Base-by-base conservation (phyloP, 148 eudicot genomes). In the Amaranthus cruentus region DNA sequence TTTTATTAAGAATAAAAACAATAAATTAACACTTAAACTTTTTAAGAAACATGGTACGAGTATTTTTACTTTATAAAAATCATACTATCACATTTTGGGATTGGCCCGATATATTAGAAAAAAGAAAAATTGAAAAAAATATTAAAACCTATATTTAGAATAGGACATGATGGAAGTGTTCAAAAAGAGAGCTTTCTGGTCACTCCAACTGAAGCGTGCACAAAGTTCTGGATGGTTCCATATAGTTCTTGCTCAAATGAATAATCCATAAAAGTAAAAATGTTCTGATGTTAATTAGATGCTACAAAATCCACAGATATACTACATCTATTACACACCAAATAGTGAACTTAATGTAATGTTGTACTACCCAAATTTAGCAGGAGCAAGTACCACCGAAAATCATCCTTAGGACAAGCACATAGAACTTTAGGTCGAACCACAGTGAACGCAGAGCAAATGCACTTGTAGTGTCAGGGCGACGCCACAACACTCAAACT, bases 251-350 rank as follows among this genome's bases (percentile, higher is more conserved):
- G 64, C 62, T 55, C 49, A 42, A 65, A 62, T 55, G 38, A 74
- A 64, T 70, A 74, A 64, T 74, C 55, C 51, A 38, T 21, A 67
- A 38, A 49, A 67, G 14, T 55, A 57, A 74, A 55, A 63, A n/a
- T 47, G 53, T 66, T 65, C 54, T 71, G 7, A 47, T 11, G 62
- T 63, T 5, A 54, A 66, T 47, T 48, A 74, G 21, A 73, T 73
- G 56, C 61, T 52, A 62, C 69, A 72, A n/a, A 64, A 28, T 28
- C 43, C 15, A 43, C 7, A 0, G 47, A 65, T 44, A 18, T 46
- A 46, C 70, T 53, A 54, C 65, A 75, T 68, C 66, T 42, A 58
- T 38, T 66, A 67, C 66, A 68, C 65, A 48, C 21, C 51, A 58
- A 58, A 59, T 42, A 3, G 57, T 49, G 13, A 9, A 38, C 56